These are phyloP conservation scores for Ophiocordyceps camponoti-leonardi DNA, from an alignment of 2,329 filamentous ascomycete genomes.

Conservation along the genomic window DNA sequence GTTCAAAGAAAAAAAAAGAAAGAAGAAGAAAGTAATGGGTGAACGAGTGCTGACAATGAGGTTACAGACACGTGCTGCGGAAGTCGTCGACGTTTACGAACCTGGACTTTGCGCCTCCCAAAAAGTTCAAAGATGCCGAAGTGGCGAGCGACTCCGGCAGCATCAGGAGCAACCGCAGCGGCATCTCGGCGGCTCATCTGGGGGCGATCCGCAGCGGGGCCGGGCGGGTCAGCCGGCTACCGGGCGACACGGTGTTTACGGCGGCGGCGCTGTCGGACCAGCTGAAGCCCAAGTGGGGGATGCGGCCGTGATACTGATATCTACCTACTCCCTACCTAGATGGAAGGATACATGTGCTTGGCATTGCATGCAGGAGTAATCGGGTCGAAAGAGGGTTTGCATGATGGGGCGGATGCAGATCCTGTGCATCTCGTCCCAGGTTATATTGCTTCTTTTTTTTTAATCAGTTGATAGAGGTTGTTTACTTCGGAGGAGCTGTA, in stretches of 20 bases:
- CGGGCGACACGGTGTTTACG: slow-evolving; percentile 67
- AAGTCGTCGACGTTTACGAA: slow-evolving; percentile 65
- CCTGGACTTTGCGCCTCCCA: slow-evolving; percentile 67
- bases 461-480: neutral
- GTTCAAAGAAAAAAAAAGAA: slow-evolving; percentile 21
- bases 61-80: slow-evolving; percentile 46
- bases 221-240: slow-evolving; percentile 72
- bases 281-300: slow-evolving; percentile 42
- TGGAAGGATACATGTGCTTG: neutral
- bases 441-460: neutral
- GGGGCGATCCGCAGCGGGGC: slow-evolving; percentile 65
- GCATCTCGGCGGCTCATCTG: slow-evolving; percentile 53
- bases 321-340: too few species aligned
- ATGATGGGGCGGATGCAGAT: neutral
- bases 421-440: neutral
- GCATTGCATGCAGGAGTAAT: slow-evolving; percentile 3
- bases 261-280: slow-evolving; percentile 45
- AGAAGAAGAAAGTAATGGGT: neutral
- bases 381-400: neutral
- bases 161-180: slow-evolving; percentile 48
- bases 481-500: neutral
- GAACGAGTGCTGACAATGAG: slow-evolving; percentile 1
- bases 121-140: slow-evolving; percentile 49
- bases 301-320: slow-evolving; percentile 32
- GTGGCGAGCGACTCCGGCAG: slow-evolving; percentile 48